Base-by-base conservation (phyloP, 192 early-diverging fungal genomes). In the Backusella westeae region DNA sequence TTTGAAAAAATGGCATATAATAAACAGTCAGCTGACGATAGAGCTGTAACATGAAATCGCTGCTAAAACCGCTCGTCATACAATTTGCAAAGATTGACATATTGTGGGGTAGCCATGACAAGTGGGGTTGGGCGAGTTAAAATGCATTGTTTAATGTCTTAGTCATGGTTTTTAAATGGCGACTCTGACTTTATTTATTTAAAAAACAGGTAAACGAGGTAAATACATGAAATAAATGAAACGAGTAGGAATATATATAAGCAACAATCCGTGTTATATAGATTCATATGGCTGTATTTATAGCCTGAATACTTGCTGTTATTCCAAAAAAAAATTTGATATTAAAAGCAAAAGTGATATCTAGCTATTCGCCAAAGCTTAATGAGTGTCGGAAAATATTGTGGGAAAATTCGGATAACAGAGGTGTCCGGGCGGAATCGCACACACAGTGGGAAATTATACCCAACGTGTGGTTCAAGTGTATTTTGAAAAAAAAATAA, bases 401-500 rank as follows among this genome's bases (percentile, higher is more conserved):
- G 56, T 63, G 56, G 56, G 56, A 63, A 63, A 63, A 14, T 63
- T 63, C 56, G 56, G 56, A 63, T 63, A 63, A 63, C 56, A 63
- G 10, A 63, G 56, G 23, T 63, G 56, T 63, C 21, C 4, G 9
- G 9, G 56, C 56, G 56, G 56, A 63, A 63, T 29, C 26, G 21
- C 56, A 63, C 26, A 29, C 56, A 63, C 56, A 63, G 56, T 63
- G 56, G 56, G 56, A 63, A 63, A 63, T 63, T 63, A 63, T 63
- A 63, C 56, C 56, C 56, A 63, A 6, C 56, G 23, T 63, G 23
- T 10, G 56, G 56, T 3, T 63, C 21, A 26, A 63, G 29, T 63
- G 8, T 63, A 63, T 63, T 29, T 63, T 63, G 26, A 26, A 63
- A 59, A 53, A 53, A 53, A 63, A 63, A 63, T 63, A 26, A 63